Percentiles rank a stretch among this genome's conserved stretches.
These are phyloP conservation scores for Alternaria triticina DNA, from an alignment of 2,329 filamentous ascomycete genomes.

Conservation along the genomic window DNA sequence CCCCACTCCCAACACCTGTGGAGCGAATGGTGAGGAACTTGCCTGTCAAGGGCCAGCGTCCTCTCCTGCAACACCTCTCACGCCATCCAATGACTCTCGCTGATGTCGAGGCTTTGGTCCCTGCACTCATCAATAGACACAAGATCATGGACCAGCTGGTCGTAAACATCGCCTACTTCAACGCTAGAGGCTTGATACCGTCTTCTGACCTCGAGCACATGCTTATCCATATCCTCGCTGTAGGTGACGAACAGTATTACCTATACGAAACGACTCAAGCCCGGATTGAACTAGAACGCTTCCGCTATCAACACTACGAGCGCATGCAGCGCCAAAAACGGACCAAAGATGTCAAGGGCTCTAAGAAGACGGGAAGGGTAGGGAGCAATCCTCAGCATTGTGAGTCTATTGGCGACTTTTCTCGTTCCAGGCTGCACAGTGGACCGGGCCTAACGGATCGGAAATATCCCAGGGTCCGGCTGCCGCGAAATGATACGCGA, in stretches of 20 bases:
- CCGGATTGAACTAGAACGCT: neutral
- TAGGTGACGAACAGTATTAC: neutral
- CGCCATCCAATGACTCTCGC: neutral
- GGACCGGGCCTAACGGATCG: neutral
- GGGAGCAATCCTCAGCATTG: neutral
- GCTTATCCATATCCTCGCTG: neutral
- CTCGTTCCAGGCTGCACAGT: neutral
- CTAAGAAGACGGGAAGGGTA: neutral
- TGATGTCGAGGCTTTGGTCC: constrained; percentile 8
- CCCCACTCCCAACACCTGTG: neutral
- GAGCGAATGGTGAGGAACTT: neutral
- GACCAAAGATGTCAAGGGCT: neutral
- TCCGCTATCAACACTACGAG: neutral
- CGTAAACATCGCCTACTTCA: constrained; percentile 6
- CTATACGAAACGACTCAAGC: neutral
- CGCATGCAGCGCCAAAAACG: neutral
- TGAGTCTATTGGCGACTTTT: neutral
- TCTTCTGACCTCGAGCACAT: neutral
- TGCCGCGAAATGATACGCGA: neutral
- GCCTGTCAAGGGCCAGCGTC: neutral
- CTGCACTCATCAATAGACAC: neutral
- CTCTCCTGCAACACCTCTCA: constrained; percentile 4
- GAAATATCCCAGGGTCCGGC: neutral
- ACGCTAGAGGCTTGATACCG: neutral
- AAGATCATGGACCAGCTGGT: constrained; percentile 3